These are phyloP conservation scores for Yarrowia osloensis DNA, from an alignment of 805 yeast genomes.

Conservation along the genomic window DNA sequence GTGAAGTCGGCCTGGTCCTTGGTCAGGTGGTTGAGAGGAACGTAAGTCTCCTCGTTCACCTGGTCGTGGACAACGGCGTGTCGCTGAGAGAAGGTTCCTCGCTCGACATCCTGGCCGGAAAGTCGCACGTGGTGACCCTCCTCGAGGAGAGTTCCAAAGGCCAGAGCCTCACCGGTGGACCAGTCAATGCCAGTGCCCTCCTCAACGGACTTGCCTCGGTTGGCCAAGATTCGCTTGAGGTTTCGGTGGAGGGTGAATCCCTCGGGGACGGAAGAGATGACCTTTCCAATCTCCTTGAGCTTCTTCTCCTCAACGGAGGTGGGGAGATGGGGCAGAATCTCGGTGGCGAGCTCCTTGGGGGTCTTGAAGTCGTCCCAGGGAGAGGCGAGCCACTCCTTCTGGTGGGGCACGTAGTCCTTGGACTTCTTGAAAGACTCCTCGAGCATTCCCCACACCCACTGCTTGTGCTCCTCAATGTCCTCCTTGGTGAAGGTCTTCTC, in stretches of 20 bases:
- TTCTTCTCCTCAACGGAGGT: slow-evolving; percentile 77
- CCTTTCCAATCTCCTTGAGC: slow-evolving; percentile 75
- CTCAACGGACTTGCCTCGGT: slow-evolving; percentile 83
- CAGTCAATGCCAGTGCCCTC: slow-evolving; percentile 95
- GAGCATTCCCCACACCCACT: slow-evolving; percentile 95
- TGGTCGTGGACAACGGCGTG: slow-evolving; percentile 98
- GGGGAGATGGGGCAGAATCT: slow-evolving; percentile 92
- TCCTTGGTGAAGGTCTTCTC: slow-evolving; percentile 89
- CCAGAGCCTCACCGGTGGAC: slow-evolving; percentile 99
- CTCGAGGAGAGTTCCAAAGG: slow-evolving; percentile 85
- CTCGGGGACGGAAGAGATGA: slow-evolving; percentile 80
- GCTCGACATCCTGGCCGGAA: slow-evolving; percentile 99
- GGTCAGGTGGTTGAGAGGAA: slow-evolving; percentile 79
- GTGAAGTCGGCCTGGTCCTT: slow-evolving; percentile 78
- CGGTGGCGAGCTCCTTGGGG: slow-evolving; percentile 94
- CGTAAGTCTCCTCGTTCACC: slow-evolving; percentile 74
- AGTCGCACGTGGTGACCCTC: slow-evolving; percentile 98
- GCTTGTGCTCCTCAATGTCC: slow-evolving; percentile 93
- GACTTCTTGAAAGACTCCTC: slow-evolving; percentile 89
- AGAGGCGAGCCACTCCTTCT: slow-evolving; percentile 97
- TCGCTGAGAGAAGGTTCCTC: slow-evolving; percentile 99
- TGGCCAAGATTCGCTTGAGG: slow-evolving; percentile 87
- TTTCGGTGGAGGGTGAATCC: slow-evolving; percentile 90
- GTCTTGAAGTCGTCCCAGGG: slow-evolving; percentile 99
- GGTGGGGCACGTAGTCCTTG: slow-evolving; percentile 84